Evolutionary conservation across 2,329 filamentous ascomycete species (phyloP).

Genomic region (Fusarium sp.): DNA sequence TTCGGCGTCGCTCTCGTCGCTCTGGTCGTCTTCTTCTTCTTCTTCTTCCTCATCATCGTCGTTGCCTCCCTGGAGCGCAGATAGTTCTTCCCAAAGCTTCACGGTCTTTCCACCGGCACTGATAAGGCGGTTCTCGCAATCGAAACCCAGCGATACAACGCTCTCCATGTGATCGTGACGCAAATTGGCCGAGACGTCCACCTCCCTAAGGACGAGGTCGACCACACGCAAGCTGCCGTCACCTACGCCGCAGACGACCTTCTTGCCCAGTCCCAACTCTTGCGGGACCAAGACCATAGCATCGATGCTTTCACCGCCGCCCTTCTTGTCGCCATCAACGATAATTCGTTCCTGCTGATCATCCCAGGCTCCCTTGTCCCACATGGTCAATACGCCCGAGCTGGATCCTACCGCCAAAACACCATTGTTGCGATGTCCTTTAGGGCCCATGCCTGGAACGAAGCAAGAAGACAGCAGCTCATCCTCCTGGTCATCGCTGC

Average conservation of each 20-base stretch:
- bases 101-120: constrained; percentile 87
- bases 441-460: constrained; percentile 80
- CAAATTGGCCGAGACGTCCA: constrained; percentile 70
- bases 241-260: constrained; percentile 82
- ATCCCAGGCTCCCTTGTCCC: constrained; percentile 95
- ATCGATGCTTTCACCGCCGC: constrained; percentile 83
- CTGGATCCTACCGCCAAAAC: constrained; percentile 81
- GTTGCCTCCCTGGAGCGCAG: constrained; percentile 60
- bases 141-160: constrained; percentile 84
- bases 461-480: constrained; percentile 86
- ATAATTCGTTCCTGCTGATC: constrained; percentile 92
- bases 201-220: constrained; percentile 78
- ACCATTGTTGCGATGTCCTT: constrained; percentile 74
- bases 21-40: constrained; percentile 63
- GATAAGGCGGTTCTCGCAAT: constrained; percentile 87
- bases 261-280: constrained; percentile 75
- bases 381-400: constrained; percentile 86
- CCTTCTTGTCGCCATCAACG: constrained; percentile 68
- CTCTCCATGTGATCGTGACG: constrained; percentile 89
- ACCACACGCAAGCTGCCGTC: constrained; percentile 85
- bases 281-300: constrained; percentile 79
- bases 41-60: constrained; percentile 49
- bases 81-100: constrained; percentile 91
- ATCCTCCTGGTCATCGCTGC: constrained; percentile 94
- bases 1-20: constrained; percentile 60